These are phyloP conservation scores for Diospyros kaki DNA, from an alignment of 148 eudicot species.

Conservation along the genomic window DNA sequence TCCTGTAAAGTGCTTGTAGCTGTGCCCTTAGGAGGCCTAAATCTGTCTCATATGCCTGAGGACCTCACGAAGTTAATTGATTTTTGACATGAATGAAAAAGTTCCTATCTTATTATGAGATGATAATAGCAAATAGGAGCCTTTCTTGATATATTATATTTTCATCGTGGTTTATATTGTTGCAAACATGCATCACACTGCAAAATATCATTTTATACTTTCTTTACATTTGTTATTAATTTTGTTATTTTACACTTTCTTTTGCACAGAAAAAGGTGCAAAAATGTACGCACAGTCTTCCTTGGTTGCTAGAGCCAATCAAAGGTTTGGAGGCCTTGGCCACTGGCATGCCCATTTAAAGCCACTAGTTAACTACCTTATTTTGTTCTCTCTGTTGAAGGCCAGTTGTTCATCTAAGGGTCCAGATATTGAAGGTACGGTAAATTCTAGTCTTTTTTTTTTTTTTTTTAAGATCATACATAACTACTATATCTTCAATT, in stretches of 20 bases:
- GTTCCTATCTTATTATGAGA: too few relatives aligned
- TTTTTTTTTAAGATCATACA: background rate
- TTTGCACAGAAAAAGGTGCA: conserved; percentile 5
- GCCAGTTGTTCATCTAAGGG: conserved; percentile 36
- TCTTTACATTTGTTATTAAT: background rate
- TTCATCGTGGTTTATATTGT: background rate
- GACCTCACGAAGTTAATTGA: background rate
- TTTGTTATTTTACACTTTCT: background rate
- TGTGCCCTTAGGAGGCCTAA: background rate
- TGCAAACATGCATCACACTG: background rate
- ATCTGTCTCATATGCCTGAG: background rate
- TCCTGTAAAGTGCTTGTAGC: background rate
- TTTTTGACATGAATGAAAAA: background rate
- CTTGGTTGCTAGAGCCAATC: conserved; percentile 25
- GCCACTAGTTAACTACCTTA: conserved; percentile 28
- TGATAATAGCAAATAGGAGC: too few relatives aligned
- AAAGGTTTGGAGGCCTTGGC: conserved; percentile 12
- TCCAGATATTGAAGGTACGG: conserved; percentile 74
- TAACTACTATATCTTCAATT: background rate
- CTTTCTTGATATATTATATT: too few relatives aligned
- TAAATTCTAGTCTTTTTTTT: background rate
- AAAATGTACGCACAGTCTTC: conserved; percentile 12
- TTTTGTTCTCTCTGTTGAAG: conserved; percentile 36
- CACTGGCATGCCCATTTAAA: conserved; percentile 24
- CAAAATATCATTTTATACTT: background rate